Base-by-base conservation (phyloP, 2,329 filamentous ascomycete genomes). In the Colletotrichum tofieldiae region DNA sequence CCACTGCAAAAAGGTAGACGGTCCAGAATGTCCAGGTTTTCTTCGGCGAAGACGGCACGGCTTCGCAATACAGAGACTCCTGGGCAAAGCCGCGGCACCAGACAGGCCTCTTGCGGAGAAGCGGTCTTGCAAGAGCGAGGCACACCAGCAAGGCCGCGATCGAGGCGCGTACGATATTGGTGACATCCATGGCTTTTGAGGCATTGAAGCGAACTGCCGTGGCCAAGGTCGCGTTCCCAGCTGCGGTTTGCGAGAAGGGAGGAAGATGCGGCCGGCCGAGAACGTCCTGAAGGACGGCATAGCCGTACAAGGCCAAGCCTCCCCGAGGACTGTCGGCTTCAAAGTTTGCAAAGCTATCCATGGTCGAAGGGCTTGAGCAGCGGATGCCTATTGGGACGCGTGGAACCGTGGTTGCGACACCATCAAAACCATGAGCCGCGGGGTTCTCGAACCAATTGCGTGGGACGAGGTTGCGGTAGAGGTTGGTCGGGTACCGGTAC, bases 71-170 rank as follows among this genome's bases (percentile, higher is more conserved):
- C 0, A 65, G 43, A 1, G 68, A 73, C 74, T 87, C 85, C 11
- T 79, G 77, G 3, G 86, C 85, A 71, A 87, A 87, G 1, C 82
- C 82, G 12, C 78, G 80, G 18, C 82, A 76, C 84, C 85, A 87
- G 54, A 76, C 78, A 0, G 86, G 85, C 1, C 82, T 77, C 3
- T 74, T 72, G 4, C 78, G 77, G 2, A 76, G 72, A 7, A 83
- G 67, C 3, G 74, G 76, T 5, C 74, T 68, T 61, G 67, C 35
- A 55, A 77, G 52, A 60, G 77, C 78, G 32, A 81, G 37, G 64
- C 82, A 79, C 20, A 83, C 62, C 23, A 81, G 68, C 29, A 79
- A 61, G 6, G 78, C 75, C 9, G 79, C 75, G 12, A 83, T 56
- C 6, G 82, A 75, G 39, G 78, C 79, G 64, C 81, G 78, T 9